Evolutionary conservation across 2,329 filamentous ascomycete species (phyloP), one percentile per base, ranked within the genome.

Genomic region (Pseudopyricularia cyperi): DNA sequence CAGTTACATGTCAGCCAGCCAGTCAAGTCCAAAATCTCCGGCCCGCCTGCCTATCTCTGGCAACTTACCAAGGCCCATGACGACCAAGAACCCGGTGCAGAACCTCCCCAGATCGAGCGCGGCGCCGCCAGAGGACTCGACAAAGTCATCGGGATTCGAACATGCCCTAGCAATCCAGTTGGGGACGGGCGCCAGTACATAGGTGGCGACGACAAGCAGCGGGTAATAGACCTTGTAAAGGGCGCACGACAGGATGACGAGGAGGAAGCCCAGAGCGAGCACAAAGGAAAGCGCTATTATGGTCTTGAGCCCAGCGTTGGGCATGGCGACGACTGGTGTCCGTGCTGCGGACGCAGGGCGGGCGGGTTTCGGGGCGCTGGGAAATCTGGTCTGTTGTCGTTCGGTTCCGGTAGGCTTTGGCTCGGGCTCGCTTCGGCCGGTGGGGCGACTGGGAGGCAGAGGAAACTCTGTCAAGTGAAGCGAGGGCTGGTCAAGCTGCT

Each of bases 211-310:
- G 60, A 98, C 93, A 57, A 97, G 81, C 57, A 98, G 82, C 52
- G 93, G 89, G 62, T 93, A 88, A 80, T 95, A 98, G 70, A 89
- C 88, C 66, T 91, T 80, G 79, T 86, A 98, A 60, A 98, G 82
- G 50, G 93, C 93, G 66, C 90, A 95, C 57, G 90, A 96, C 62
- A 98, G 87, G 70, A 98, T 98, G 61, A 97, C 93, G 60, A 98
- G 89, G 62, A 98, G 87, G 74, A 98, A 98, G 62, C 93, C 93
- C 63, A 98, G 93, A 61, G 93, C 93, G 59, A 98, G 89, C 66
- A 98, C 93, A 72, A 98, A 98, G 66, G 93, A 97, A 61, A 98
- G 87, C 58, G 88, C 89, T 70, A 98, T 98, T 71, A 98, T 98
- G 60, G 93, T 98, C 74, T 96, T 97, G 65, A 98, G 83, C 67